Percentiles rank a stretch among this genome's conserved stretches.
Evolutionary conservation across 371 early-diverging fungal genomes (phyloP).

Genomic region (Apophysomyces variabilis): DNA sequence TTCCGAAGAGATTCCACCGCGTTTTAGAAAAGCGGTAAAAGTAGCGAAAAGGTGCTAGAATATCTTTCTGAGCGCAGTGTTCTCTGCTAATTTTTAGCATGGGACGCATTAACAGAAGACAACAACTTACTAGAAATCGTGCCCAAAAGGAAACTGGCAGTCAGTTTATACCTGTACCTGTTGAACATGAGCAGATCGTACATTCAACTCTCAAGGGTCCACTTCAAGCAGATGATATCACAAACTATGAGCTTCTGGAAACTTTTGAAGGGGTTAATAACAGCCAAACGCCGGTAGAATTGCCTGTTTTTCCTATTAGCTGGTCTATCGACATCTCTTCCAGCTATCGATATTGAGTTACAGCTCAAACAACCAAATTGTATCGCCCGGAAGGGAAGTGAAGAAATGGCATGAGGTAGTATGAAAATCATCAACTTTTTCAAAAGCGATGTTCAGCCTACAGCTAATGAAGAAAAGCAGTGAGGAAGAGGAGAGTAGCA

Average conservation of each 20-base stretch:
- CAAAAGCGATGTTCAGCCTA: background rate
- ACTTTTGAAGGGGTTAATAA: background rate
- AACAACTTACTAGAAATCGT: background rate
- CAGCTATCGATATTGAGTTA: background rate
- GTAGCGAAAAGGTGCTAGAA: too few relatives aligned
- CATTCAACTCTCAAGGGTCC: background rate
- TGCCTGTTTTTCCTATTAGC: background rate
- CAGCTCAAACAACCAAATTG: background rate
- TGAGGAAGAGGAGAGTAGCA: background rate
- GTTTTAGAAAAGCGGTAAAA: too few relatives aligned
- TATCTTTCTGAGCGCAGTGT: background rate
- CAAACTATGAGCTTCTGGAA: background rate
- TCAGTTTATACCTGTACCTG: background rate
- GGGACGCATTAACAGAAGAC: background rate
- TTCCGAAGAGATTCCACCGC: too few relatives aligned
- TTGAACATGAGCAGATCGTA: background rate
- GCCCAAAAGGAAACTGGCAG: background rate
- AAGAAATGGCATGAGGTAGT: background rate
- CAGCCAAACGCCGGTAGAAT: background rate
- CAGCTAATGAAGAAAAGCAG: background rate
- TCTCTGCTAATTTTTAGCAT: constrained; percentile 1
- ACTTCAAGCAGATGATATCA: background rate
- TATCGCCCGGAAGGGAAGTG: background rate
- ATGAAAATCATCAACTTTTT: background rate
- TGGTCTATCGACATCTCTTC: background rate